Percentiles rank a stretch among this genome's conserved stretches.
phyloP scores from a whole-genome alignment of 129 eudicot species.

The Lactuca saligna region DNA sequence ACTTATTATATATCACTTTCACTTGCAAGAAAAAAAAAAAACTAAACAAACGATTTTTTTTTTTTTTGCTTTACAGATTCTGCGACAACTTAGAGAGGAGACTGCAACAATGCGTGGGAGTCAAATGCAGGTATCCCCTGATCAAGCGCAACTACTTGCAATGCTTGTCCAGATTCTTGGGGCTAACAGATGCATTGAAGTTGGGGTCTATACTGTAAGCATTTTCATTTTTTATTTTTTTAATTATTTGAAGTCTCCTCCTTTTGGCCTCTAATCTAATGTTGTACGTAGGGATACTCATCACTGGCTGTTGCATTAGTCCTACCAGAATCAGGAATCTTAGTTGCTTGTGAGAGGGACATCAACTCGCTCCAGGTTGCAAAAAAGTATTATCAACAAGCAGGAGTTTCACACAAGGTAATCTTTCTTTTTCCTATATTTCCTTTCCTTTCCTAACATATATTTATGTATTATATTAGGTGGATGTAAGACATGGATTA shows the following conservation, averaged over 20 bases:
- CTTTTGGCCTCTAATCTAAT: slow-evolving; percentile 1
- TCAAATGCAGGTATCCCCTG: slow-evolving; percentile 98
- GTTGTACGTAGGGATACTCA: slow-evolving; percentile 73
- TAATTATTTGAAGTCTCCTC: neutral
- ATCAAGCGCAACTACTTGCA: slow-evolving; percentile 97
- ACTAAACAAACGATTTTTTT: neutral
- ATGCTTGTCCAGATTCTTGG: slow-evolving; percentile 93
- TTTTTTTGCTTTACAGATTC: slow-evolving; percentile 37
- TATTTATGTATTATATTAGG: slow-evolving; percentile 34
- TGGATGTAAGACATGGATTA: slow-evolving; percentile 67
- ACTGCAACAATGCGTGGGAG: slow-evolving; percentile 77
- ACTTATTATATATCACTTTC: too few relatives aligned
- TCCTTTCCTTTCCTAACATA: neutral
- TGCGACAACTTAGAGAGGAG: slow-evolving; percentile 82
- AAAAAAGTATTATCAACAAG: slow-evolving; percentile 71
- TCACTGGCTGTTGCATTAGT: slow-evolving; percentile 88
- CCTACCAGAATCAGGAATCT: slow-evolving; percentile 75
- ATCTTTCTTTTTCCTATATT: slow-evolving; percentile 19
- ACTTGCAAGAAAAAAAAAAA: too few relatives aligned
- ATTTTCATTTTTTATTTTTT: neutral
- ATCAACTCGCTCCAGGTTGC: slow-evolving; percentile 78
- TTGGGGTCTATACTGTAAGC: slow-evolving; percentile 87
- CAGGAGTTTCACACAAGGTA: slow-evolving; percentile 91
- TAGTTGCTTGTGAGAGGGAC: slow-evolving; percentile 95
- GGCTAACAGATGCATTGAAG: slow-evolving; percentile 85